Percentiles rank a stretch among this genome's conserved stretches.
phyloP scores from a whole-genome alignment of 1,284 basidiomycete species.

The Fomitiporia mediterranea region DNA sequence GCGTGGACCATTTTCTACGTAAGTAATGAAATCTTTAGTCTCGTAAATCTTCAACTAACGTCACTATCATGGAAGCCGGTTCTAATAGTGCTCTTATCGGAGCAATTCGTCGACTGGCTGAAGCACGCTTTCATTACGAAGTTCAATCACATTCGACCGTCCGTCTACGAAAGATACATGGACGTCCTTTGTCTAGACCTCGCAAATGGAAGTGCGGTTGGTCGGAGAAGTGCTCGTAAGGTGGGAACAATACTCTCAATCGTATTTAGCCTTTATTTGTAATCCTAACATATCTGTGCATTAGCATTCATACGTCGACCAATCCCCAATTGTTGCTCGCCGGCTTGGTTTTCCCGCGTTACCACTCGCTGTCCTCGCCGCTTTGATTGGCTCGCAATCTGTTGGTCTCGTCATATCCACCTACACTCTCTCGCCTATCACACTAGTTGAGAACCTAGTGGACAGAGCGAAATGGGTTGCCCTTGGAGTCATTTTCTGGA shows the following conservation, averaged over 20 bases:
- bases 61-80: constrained; percentile 62
- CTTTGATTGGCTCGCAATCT: constrained; percentile 85
- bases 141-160: constrained; percentile 93
- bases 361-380: constrained; percentile 87
- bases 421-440: constrained; percentile 32
- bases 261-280: not conserved
- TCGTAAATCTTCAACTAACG: not conserved
- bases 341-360: constrained; percentile 92
- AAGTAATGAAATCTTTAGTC: constrained; percentile 27
- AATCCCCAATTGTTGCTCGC: constrained; percentile 91
- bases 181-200: constrained; percentile 96
- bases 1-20: constrained; percentile 91
- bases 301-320: constrained; percentile 93
- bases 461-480: constrained; percentile 60
- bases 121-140: constrained; percentile 99
- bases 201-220: constrained; percentile 72
- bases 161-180: constrained; percentile 92
- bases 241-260: constrained; percentile 33
- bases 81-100: constrained; percentile 84
- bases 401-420: constrained; percentile 56
- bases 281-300: constrained; percentile 13
- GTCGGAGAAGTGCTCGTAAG: constrained; percentile 64
- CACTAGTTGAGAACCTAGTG: constrained; percentile 31
- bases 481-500: constrained; percentile 71
- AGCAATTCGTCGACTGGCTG: constrained; percentile 97